Base-by-base conservation (phyloP, 129 eudicot genomes). In the Apium graveolens region DNA sequence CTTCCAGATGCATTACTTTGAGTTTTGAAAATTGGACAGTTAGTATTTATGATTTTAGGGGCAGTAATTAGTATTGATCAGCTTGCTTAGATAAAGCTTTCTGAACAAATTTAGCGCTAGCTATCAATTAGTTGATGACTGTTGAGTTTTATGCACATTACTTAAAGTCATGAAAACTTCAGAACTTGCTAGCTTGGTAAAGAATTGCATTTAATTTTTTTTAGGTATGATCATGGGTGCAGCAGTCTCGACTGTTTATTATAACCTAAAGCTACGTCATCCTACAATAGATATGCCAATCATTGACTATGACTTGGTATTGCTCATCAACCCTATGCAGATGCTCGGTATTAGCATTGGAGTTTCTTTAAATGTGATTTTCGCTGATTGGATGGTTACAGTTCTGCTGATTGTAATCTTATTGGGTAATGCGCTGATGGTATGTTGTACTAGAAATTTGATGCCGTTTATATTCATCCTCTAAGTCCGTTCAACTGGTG, bases 341-440 rank as follows among this genome's bases (percentile, higher is more conserved):
- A 91, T 95, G 97, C 83, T 94, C 35, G 98, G 97, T 37, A 88
- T 94, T 79, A 94, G 97, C 79, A 84, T 91, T 49, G 98, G 98
- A 78, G 98, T 94, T 80, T 73, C 90, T 37, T 91, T 94, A 62
- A 94, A 94, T 84, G 97, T 94, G 68, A 53, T 94, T 68, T 91
- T 94, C 81, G 98, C 98, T 14, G 98, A 94, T 82, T 94, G 98
- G 98, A 95, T 95, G 97, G 93, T 95, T 78, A 95, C 98, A 4
- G 89, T 95, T 76, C 92, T 95, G 74, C 83, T 95, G 26, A 91
- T 95, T 60, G n/a, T 95, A 49, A 97, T 95, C 76, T 95, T 95
- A 77, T 66, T 90, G 39, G 98, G 98, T 93, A 85, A 76, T 10
- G 31, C 12, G 1, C 69, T 24, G 14, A 24, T 77, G 55, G 8